Base-by-base conservation (phyloP, 371 early-diverging fungal species). In the Mortierella sp. region DNA sequence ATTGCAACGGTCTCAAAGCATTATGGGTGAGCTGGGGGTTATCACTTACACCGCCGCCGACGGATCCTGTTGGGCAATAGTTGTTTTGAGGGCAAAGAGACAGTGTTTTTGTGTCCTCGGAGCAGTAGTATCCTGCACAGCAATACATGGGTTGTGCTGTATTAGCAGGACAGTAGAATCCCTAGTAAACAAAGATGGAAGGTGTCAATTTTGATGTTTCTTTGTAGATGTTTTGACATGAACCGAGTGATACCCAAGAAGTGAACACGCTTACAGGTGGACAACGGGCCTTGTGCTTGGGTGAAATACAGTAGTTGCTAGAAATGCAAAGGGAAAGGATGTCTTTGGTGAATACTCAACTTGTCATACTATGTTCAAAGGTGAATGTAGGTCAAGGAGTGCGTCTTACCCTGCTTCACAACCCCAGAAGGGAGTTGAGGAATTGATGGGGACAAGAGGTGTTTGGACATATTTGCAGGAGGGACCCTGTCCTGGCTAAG, bases 81-180 rank as follows among this genome's bases (percentile, higher is more conserved):
- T 79, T 70, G n/a, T 81, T 85, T 58, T 85, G 74, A 6, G 88
- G 88, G 63, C 88, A 88, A 26, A 85, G 26, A 2, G 69, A 73
- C n/a, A 85, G 40, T 2, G 78, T 79, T 8, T 66, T 70, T 2
- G 88, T 75, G 39, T 83, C 83, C 26, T 73, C 64, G 11, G 88
- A 81, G 68, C 89, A 89, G 44, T 86, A 87, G 53, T 88, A 89
- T n/a, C 89, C 88, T 1, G 74, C 44, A 65, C 87, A 87, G 67
- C 89, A 89, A 45, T 86, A 89, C 66, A 87, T 74, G 8, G 89
- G 89, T 67, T 89, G 89, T 29, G 85, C 77, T 8, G 89, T 85
- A 64, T 89, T 87, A 11, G 80, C 58, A 11, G 89, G 89, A 55
- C 88, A 88, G 39, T 79, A 84, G 45, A 86, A 88, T 14, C 88